phyloP scores from a whole-genome alignment of 2,329 filamentous ascomycete genomes.

The Trichophaea hybrida region DNA sequence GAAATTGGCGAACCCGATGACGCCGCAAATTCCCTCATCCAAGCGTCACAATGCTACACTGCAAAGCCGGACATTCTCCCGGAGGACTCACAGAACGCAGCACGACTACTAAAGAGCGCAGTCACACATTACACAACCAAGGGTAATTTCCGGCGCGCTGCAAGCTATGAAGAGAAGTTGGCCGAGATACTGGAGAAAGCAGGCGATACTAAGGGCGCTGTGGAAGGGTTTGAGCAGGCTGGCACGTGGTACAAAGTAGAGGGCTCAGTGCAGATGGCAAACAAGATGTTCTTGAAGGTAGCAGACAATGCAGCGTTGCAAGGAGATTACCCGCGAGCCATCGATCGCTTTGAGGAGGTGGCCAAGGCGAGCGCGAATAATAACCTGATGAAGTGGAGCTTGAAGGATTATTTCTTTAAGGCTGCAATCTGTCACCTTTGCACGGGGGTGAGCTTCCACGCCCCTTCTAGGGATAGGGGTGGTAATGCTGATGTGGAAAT shows the following conservation, averaged over 20 bases:
- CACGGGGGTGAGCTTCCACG: constrained; percentile 6
- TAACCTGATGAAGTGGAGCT: constrained; percentile 45
- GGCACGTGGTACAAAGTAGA: constrained; percentile 82
- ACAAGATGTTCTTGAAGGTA: constrained; percentile 86
- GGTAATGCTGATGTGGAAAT: constrained; percentile 1
- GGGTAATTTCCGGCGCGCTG: constrained; percentile 82
- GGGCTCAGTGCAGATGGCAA: constrained; percentile 77
- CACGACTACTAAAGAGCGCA: constrained; percentile 61
- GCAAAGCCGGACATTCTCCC: constrained; percentile 39
- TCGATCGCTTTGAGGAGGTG: constrained; percentile 71
- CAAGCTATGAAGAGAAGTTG: constrained; percentile 76
- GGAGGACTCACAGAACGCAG: constrained; percentile 43
- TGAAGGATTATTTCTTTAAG: constrained; percentile 73
- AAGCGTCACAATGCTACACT: constrained; percentile 90
- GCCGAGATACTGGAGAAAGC: constrained; percentile 72
- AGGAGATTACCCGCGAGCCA: constrained; percentile 70
- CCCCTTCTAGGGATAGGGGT: background rate
- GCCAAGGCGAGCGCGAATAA: constrained; percentile 65
- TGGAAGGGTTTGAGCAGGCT: constrained; percentile 71
- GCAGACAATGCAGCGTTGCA: constrained; percentile 75
- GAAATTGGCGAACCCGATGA: constrained; percentile 82
- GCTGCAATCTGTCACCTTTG: constrained; percentile 80
- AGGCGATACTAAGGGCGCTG: constrained; percentile 60
- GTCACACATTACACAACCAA: constrained; percentile 77
- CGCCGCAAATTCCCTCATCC: constrained; percentile 70